These are phyloP conservation scores for Cyanidium caldarium DNA, from an alignment of 23 red algal genomes.

Conservation along the genomic window DNA sequence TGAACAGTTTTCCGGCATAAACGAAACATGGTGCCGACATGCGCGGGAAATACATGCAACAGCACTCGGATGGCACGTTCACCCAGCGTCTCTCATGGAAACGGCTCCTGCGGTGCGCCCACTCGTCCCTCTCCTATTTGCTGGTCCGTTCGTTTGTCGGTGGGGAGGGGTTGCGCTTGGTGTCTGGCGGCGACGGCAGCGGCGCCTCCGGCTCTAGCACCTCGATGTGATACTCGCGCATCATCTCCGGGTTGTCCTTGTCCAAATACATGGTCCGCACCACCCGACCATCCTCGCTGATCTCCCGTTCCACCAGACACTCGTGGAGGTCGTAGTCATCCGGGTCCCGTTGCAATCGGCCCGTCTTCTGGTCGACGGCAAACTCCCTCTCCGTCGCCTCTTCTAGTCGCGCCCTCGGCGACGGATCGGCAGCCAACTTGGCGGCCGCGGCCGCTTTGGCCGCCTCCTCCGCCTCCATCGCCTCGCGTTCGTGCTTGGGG, in stretches of 20 bases:
- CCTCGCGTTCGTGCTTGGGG: neutral
- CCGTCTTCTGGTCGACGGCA: neutral
- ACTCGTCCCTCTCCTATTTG: too few species aligned
- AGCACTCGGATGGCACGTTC: too few species aligned
- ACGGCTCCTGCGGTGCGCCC: too few species aligned
- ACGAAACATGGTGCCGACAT: too few species aligned
- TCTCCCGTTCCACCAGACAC: neutral
- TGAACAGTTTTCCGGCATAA: too few species aligned
- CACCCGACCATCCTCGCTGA: neutral
- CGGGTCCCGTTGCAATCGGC: neutral
- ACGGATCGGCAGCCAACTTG: neutral
- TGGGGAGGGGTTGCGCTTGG: too few species aligned
- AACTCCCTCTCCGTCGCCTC: neutral
- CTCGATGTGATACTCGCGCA: conserved; percentile 3
- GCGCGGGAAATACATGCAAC: too few species aligned
- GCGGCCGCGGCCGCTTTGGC: neutral
- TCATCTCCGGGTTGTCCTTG: conserved; percentile 1
- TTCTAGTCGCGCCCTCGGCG: neutral
- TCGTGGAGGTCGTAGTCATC: neutral
- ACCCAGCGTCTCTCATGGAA: too few species aligned
- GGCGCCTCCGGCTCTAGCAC: too few species aligned
- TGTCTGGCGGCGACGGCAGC: too few species aligned
- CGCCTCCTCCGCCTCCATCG: neutral
- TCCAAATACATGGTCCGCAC: neutral
- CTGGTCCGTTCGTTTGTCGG: too few species aligned